Conservation (phyloP, 129 eudicot genomes). For the Chrysanthemum lavandulifolium region DNA sequence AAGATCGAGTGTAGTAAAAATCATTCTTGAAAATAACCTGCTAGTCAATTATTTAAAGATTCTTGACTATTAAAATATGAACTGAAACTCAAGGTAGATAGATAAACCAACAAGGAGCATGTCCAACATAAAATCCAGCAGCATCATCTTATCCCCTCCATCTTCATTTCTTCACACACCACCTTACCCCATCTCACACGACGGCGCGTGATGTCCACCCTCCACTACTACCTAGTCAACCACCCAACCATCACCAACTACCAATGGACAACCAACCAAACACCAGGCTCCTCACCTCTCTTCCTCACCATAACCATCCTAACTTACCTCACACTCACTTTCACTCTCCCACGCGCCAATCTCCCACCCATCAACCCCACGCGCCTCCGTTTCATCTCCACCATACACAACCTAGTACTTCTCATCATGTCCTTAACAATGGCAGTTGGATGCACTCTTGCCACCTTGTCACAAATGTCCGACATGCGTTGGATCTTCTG, state of each 20-base stretch:
- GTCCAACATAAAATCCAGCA: not conserved
- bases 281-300: constrained; percentile 65
- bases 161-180: not conserved
- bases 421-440: constrained; percentile 71
- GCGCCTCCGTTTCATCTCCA: constrained; percentile 68
- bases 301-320: constrained; percentile 57
- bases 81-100: too few relatives aligned
- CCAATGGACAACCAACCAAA: constrained; percentile 60
- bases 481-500: constrained; percentile 62
- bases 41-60: too few relatives aligned
- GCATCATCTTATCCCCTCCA: constrained; percentile 24
- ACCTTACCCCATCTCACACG: constrained; percentile 22
- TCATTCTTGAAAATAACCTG: too few relatives aligned
- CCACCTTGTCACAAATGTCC: constrained; percentile 60
- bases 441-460: constrained; percentile 81
- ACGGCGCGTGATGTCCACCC: constrained; percentile 55
- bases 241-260: constrained; percentile 68
- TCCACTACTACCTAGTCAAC: constrained; percentile 58
- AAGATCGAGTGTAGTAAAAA: too few relatives aligned
- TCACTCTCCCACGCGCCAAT: constrained; percentile 48
- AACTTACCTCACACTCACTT: constrained; percentile 68
- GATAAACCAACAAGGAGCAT: too few relatives aligned
- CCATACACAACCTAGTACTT: constrained; percentile 77
- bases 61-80: too few relatives aligned
- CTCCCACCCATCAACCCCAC: constrained; percentile 50